These are phyloP conservation scores for Nakataea oryzae DNA, from an alignment of 2,329 filamentous ascomycete species.

Conservation along the genomic window DNA sequence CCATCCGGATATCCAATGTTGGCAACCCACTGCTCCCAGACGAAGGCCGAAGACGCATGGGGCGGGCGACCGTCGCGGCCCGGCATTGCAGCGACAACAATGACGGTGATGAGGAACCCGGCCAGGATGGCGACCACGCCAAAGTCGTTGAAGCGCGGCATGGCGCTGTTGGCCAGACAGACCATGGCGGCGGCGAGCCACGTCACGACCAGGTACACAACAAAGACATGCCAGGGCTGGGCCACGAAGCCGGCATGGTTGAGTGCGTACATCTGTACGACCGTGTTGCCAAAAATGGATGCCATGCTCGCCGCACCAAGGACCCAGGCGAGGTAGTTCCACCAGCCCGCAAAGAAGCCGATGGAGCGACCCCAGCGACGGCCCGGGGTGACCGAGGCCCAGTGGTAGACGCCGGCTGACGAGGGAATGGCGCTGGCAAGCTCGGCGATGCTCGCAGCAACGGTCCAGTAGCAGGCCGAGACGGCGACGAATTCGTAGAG, in stretches of 20 bases:
- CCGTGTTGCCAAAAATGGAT: conserved; percentile 27
- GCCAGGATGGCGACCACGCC: conserved; percentile 30
- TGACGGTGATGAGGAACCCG: conserved; percentile 33
- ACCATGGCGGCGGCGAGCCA: conserved; percentile 27
- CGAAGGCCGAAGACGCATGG: conserved; percentile 22
- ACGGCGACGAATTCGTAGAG: conserved; percentile 41
- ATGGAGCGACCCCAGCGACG: conserved; percentile 36
- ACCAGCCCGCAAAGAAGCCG: conserved; percentile 34
- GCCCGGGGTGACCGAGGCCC: conserved; percentile 45
- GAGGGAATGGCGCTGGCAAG: conserved; percentile 52
- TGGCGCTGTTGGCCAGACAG: conserved; percentile 43
- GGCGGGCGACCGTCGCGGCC: conserved; percentile 14
- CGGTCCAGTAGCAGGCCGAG: conserved; percentile 43
- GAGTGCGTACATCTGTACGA: conserved; percentile 32
- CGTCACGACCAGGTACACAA: conserved; percentile 27
- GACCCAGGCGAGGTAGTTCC: conserved; percentile 32
- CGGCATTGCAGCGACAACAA: conserved; percentile 43
- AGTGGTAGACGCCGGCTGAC: conserved; percentile 50
- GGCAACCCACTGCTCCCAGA: conserved; percentile 28
- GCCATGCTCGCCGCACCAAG: conserved; percentile 28
- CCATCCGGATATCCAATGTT: conserved; percentile 28
- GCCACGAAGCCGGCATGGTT: conserved; percentile 25
- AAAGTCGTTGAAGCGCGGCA: conserved; percentile 41
- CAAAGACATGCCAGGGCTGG: conserved; percentile 30
- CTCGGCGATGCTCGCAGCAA: conserved; percentile 49